Percentiles rank a stretch among this genome's conserved stretches.
These are phyloP conservation scores for Plasmodium relictum DNA, from an alignment of 169 alveolate species.

Conservation along the genomic window DNA sequence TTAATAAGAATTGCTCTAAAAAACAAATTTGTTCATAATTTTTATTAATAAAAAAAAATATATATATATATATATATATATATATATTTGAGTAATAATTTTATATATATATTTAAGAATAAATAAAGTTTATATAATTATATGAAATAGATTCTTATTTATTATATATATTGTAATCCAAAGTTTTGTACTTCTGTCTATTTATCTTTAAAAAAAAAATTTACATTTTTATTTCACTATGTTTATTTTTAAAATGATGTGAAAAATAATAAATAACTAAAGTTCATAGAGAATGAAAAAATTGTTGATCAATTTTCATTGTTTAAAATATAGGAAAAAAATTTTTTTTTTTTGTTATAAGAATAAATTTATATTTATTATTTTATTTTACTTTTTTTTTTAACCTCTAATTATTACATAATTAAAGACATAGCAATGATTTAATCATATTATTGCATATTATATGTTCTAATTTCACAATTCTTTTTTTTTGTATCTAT, in stretches of 20 bases:
- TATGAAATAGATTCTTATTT: neutral
- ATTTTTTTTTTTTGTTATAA: neutral
- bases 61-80: neutral
- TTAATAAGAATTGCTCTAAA: neutral
- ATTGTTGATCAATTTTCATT: neutral
- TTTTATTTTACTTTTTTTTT: too few relatives aligned
- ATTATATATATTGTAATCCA: neutral
- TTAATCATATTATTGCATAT: constrained; percentile 8
- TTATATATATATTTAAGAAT: neutral
- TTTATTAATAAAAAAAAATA: neutral
- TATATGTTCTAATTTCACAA: neutral
- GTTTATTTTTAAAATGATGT: neutral
- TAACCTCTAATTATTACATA: too few relatives aligned
- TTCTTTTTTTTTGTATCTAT: neutral
- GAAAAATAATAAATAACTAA: neutral
- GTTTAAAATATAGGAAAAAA: neutral
- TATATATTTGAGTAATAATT: neutral
- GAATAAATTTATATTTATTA: neutral
- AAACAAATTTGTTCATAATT: too few relatives aligned
- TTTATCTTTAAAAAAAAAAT: too few relatives aligned
- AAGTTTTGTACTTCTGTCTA: too few relatives aligned
- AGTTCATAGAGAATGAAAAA: neutral
- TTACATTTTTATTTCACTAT: neutral
- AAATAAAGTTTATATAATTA: neutral
- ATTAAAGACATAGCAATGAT: neutral